phyloP scores from a whole-genome alignment of 257 asterid genomes.

The Pogostemon cablin region DNA sequence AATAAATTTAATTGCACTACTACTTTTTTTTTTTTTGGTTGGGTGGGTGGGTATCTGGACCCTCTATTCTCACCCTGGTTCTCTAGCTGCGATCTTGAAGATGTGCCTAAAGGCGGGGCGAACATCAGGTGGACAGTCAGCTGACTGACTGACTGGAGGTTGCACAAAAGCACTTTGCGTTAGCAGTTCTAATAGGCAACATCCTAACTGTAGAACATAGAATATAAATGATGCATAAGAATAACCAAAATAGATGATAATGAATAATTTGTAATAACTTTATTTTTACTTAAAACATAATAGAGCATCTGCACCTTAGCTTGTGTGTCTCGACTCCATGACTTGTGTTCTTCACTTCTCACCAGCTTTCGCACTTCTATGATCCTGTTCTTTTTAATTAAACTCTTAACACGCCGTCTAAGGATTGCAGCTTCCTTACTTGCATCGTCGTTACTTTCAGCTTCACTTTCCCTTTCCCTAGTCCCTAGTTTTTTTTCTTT shows the following conservation, averaged over 20 bases:
- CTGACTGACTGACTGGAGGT: conserved; percentile 72
- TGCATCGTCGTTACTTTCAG: conserved; percentile 51
- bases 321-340: conserved; percentile 82
- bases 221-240: conserved; percentile 29
- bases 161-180: conserved; percentile 88
- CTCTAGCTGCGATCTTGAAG: conserved; percentile 63
- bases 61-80: conserved; percentile 59
- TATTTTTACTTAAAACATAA: conserved; percentile 24
- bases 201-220: conserved; percentile 80
- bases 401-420: conserved; percentile 73
- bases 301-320: conserved; percentile 71
- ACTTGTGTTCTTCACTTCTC: conserved; percentile 66
- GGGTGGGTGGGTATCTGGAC: conserved; percentile 17
- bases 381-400: conserved; percentile 66
- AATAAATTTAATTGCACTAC: background rate
- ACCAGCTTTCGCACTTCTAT: conserved; percentile 77
- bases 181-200: conserved; percentile 78
- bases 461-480: conserved; percentile 42
- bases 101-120: conserved; percentile 96
- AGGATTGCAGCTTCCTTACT: conserved; percentile 51
- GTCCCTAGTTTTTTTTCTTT: conserved; percentile 53
- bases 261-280: conserved; percentile 8
- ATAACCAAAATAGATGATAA: background rate
- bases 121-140: conserved; percentile 87
- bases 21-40: too few relatives aligned